Percentiles rank a stretch among this genome's conserved stretches.
Evolutionary conservation across 352 stramenopile genomes (phyloP).

Genomic region (Phytophthora ramorum): DNA sequence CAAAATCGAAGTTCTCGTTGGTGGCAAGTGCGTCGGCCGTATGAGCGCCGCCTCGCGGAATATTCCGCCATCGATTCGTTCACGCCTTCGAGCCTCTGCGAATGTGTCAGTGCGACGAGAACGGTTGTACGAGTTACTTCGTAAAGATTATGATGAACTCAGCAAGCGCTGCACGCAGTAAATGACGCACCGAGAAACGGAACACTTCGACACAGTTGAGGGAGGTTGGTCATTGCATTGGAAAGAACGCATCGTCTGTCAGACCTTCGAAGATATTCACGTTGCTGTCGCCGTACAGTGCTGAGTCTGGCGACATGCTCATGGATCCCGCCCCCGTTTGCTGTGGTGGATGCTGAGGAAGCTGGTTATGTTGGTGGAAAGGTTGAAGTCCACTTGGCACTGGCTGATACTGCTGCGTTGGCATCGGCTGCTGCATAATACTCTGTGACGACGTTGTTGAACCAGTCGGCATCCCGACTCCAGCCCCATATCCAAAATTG

Average conservation of each 20-base stretch:
- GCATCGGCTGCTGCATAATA: slow-evolving; percentile 36
- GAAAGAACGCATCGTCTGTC: slow-evolving; percentile 75
- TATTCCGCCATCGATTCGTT: slow-evolving; percentile 57
- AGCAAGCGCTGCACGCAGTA: slow-evolving; percentile 35
- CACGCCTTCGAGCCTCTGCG: slow-evolving; percentile 51
- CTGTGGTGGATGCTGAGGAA: slow-evolving; percentile 27
- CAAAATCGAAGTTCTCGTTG: slow-evolving; percentile 78
- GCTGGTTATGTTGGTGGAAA: slow-evolving; percentile 42
- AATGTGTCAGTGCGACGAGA: slow-evolving; percentile 57
- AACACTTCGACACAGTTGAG: slow-evolving; percentile 31
- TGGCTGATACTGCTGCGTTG: slow-evolving; percentile 37
- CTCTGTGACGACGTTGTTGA: slow-evolving; percentile 28
- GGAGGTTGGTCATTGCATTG: slow-evolving; percentile 61
- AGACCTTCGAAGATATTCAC: slow-evolving; percentile 82
- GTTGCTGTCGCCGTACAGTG: slow-evolving; percentile 58
- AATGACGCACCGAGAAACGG: slow-evolving; percentile 34
- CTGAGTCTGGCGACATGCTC: slow-evolving; percentile 32
- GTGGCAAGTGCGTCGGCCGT: slow-evolving; percentile 57
- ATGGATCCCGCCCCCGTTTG: slow-evolving; percentile 27
- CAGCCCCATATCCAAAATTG: slow-evolving; percentile 55
- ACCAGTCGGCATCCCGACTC: slow-evolving; percentile 17
- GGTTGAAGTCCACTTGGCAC: slow-evolving; percentile 21
- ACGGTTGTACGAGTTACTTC: slow-evolving; percentile 59
- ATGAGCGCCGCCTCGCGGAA: slow-evolving; percentile 58
- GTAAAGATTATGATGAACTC: slow-evolving; percentile 52